Evolutionary conservation across 1,284 basidiomycete species (phyloP), one percentile per base, ranked within the genome.

Genomic region (Fereydounia khargensis): DNA sequence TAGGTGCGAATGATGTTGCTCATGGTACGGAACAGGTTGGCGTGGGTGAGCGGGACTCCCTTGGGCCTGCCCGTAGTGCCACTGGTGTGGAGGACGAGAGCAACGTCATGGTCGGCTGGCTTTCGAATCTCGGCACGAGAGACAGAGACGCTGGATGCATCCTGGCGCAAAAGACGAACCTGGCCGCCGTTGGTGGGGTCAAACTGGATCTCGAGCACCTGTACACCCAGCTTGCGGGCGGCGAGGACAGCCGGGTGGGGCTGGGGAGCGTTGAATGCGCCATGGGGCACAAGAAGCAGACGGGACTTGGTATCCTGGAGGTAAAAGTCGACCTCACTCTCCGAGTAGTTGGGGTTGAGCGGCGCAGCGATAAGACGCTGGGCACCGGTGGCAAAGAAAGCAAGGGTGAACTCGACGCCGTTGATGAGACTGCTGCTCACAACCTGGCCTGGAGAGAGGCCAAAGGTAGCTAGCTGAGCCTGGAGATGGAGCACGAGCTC

Each of bases 61-160:
- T 79, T 79, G 17, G 78, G 78, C 32, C 73, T 55, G 3, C 84
- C 84, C 21, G 84, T 85, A n/a, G 84, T 85, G 1, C 84, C 84
- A 25, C 80, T 82, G 9, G 83, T 76, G 54, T 78, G 77, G 18
- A 86, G 76, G 11, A 86, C 81, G 7, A 86, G 77, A 3, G 82
- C 82, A 19, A 64, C 62, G 33, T 70, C 62, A 1, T 70, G 51
- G 11, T 59, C 51, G 6, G 47, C 35, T 6, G 70, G 65, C 42
- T 52, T 47, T 14, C 45, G 40, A 16, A 64, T 39, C 16, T 40
- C 40, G 22, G 44, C 45, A 8, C 34, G 37, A 13, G 19, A 43
- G 10, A 68, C 38, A 13, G 19, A 43, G 10, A 68, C 38, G 18
- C 46, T 49, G 37, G 27, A 38, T 3, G 65, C 70, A 34, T 65